Base-by-base conservation (phyloP, 768 basidiomycete species). In the Tylopilus rubrobrunneus region DNA sequence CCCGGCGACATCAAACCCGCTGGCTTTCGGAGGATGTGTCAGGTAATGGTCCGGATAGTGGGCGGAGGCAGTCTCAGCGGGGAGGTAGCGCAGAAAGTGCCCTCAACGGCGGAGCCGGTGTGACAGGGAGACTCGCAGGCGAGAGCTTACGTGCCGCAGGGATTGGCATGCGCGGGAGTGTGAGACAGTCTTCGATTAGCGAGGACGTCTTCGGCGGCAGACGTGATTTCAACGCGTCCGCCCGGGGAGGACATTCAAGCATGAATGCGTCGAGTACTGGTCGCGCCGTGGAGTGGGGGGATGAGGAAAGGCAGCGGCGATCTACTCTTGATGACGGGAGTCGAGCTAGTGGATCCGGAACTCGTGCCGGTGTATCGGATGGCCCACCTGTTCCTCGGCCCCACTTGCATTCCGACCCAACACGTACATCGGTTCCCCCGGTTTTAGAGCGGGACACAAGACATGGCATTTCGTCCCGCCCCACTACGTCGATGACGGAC, bases 81-180 rank as follows among this genome's bases (percentile, higher is more conserved):
- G 79, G 78, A 0, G 88, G 88, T 5, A 89, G 86, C 64, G 85
- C 82, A 3, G 89, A 90, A 70, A 87, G 80, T 63, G 74, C 82
- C 8, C 65, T 86, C 27, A 71, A 71, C 52, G 75, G 69, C 45
- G 71, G 64, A 8, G 71, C 76, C 11, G 72, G 71, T 27, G 76
- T 65, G 36, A 73, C 70, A 15, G 77, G 81, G 11, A 70, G 86
- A 53, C 67, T 91, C 14, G 67, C 87, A 9, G 81, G 85, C 4
- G 86, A 89, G 66, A 83, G 82, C 15, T 63, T 91, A 53, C 76
- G 84, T 45, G 86, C 87, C 0, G 87, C 88, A 0, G 89, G 89
- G 10, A 71, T 90, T 52, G 77, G 75, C 29, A 76, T 65, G 69
- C 67, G 68, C 45, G 63, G 58, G 25, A 59, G 61, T 68, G 56